Conservation (phyloP, 257 asterid genomes). For the Phtheirospermum japonicum region DNA sequence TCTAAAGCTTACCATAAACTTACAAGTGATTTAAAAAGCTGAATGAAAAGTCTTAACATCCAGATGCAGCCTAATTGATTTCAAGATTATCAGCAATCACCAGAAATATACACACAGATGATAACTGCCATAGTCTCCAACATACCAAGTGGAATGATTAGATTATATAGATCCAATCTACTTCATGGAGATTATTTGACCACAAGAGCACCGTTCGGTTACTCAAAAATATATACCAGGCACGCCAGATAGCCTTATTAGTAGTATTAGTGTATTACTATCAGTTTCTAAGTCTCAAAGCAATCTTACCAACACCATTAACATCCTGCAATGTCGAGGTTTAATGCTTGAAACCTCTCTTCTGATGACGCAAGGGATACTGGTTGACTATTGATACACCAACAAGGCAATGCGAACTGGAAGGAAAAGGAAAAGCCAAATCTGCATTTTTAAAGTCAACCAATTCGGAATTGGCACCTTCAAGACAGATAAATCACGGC, state of each 20-base stretch:
- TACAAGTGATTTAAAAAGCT: neutral
- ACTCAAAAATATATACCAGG: slow-evolving; percentile 60
- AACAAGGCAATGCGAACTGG: slow-evolving; percentile 93
- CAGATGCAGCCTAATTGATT: slow-evolving; percentile 16
- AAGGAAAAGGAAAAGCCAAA: slow-evolving; percentile 87
- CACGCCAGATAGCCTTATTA: slow-evolving; percentile 64
- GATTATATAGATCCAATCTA: slow-evolving; percentile 34
- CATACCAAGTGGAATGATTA: slow-evolving; percentile 24
- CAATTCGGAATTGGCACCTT: slow-evolving; percentile 97
- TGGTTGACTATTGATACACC: slow-evolving; percentile 94
- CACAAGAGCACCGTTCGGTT: slow-evolving; percentile 40
- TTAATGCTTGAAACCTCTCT: slow-evolving; percentile 96
- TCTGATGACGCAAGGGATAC: slow-evolving; percentile 79
- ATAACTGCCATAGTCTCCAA: slow-evolving; percentile 27
- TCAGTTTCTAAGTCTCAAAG: slow-evolving; percentile 88
- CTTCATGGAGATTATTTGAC: slow-evolving; percentile 46
- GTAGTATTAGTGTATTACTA: slow-evolving; percentile 56
- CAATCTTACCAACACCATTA: slow-evolving; percentile 99
- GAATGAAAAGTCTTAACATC: neutral
- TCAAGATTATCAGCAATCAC: slow-evolving; percentile 26
- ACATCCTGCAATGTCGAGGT: slow-evolving; percentile 90
- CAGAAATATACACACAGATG: slow-evolving; percentile 26
- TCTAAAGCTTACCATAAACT: slow-evolving; percentile 10
- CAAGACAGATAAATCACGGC: slow-evolving; percentile 86
- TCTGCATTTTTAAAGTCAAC: slow-evolving; percentile 99